Conservation (phyloP, 1,284 basidiomycete genomes). For the Moniliophthora roreri region DNA sequence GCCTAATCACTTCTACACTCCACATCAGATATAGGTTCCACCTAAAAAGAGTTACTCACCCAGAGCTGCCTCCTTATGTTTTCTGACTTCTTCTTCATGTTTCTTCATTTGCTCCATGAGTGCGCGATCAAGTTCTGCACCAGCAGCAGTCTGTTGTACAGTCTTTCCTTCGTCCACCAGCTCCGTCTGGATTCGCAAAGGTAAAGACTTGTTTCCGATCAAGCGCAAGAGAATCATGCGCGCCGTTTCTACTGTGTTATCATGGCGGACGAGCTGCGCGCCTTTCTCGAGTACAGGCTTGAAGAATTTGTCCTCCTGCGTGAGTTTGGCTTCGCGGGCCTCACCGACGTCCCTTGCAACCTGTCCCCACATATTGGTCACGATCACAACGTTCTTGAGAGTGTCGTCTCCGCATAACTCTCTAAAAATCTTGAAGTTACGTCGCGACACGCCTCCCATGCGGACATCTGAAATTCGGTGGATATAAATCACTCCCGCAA, state of each 20-base stretch:
- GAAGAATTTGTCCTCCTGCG: constrained; percentile 42
- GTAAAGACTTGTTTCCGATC: constrained; percentile 26
- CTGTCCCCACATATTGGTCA: constrained; percentile 53
- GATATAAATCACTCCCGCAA: constrained; percentile 39
- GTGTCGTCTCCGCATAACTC: constrained; percentile 50
- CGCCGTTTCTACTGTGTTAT: constrained; percentile 32
- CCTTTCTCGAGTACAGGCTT: constrained; percentile 44
- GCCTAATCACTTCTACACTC: background rate
- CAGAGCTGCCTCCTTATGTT: constrained; percentile 19
- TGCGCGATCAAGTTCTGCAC: constrained; percentile 30
- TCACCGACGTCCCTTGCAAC: constrained; percentile 35
- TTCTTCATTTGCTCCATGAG: constrained; percentile 32
- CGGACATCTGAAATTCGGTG: constrained; percentile 54
- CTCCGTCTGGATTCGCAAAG: constrained; percentile 26
- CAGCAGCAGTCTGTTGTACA: constrained; percentile 35
- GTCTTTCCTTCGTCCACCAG: constrained; percentile 30
- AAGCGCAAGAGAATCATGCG: constrained; percentile 34
- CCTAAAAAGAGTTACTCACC: no score
- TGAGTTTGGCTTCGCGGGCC: constrained; percentile 39
- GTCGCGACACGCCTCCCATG: constrained; percentile 49
- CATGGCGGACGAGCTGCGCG: constrained; percentile 38
- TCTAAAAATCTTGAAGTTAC: constrained; percentile 51
- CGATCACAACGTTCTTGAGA: constrained; percentile 47
- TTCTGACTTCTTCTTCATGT: constrained; percentile 21
- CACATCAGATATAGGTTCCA: no score